phyloP scores from a whole-genome alignment of 106 monocot species.

The Acorus calamus region DNA sequence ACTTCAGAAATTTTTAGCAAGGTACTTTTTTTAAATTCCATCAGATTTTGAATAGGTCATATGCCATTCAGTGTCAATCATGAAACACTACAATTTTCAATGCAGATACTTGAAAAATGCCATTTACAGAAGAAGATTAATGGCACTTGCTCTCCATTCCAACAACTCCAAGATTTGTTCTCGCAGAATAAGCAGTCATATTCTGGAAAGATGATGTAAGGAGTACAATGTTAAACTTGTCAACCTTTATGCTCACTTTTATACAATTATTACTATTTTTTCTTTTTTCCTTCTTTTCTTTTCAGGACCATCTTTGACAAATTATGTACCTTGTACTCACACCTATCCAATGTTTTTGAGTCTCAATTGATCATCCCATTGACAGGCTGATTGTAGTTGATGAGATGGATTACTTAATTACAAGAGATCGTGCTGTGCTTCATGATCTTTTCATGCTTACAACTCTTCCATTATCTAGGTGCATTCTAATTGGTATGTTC shows the following conservation, averaged over 20 bases:
- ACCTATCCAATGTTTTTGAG: too few relatives aligned
- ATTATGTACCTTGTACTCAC: too few relatives aligned
- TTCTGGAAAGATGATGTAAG: conserved; percentile 56
- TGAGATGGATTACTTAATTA: conserved; percentile 97
- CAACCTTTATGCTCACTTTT: too few relatives aligned
- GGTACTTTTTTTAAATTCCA: conserved; percentile 23
- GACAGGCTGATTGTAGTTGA: conserved; percentile 65
- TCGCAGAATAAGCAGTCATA: conserved; percentile 27
- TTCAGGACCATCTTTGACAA: too few relatives aligned
- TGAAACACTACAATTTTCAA: neutral
- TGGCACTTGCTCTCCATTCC: conserved; percentile 32
- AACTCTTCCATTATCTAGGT: conserved; percentile 66
- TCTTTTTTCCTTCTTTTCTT: too few relatives aligned
- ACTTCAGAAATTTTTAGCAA: conserved; percentile 74
- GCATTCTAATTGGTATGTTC: conserved; percentile 75
- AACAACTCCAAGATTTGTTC: conserved; percentile 46
- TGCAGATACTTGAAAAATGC: conserved; percentile 60
- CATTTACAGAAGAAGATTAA: conserved; percentile 26
- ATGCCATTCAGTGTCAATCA: neutral
- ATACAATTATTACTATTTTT: too few relatives aligned
- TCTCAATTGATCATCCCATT: too few relatives aligned
- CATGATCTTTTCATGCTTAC: conserved; percentile 98
- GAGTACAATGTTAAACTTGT: neutral
- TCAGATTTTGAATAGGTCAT: conserved; percentile 1
- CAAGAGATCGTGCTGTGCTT: conserved; percentile 70